Percentiles rank a stretch among this genome's conserved stretches.
phyloP scores from a whole-genome alignment of 1,284 basidiomycete species.

The Ustilago loliicola region DNA sequence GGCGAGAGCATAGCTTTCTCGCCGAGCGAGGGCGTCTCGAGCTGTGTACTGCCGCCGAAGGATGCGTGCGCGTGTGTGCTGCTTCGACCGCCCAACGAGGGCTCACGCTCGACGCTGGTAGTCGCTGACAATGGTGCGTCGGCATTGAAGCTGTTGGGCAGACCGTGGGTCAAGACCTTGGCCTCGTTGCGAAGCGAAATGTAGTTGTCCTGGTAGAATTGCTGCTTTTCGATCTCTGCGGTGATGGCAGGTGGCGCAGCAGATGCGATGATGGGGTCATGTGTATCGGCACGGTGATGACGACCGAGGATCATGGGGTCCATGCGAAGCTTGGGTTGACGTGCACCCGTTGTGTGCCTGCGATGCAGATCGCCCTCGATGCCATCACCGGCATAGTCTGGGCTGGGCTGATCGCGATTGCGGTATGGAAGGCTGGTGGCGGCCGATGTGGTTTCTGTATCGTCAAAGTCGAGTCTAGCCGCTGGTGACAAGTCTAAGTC shows the following conservation, averaged over 20 bases:
- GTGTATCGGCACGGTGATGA: slow-evolving; percentile 51
- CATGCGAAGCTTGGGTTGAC: slow-evolving; percentile 26
- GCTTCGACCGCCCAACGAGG: slow-evolving; percentile 43
- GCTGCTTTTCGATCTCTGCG: slow-evolving; percentile 49
- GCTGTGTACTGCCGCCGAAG: slow-evolving; percentile 46
- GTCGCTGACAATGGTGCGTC: slow-evolving; percentile 43
- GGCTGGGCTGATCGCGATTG: slow-evolving; percentile 18
- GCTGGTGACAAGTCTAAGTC: slow-evolving; percentile 13
- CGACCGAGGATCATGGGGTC: slow-evolving; percentile 42
- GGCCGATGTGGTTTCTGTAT: slow-evolving; percentile 23
- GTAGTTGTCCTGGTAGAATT: slow-evolving; percentile 55
- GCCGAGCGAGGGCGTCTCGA: slow-evolving; percentile 54
- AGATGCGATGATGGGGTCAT: slow-evolving; percentile 43
- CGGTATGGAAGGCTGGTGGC: slow-evolving; percentile 31
- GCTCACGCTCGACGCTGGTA: slow-evolving; percentile 34
- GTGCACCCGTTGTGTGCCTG: slow-evolving; percentile 40
- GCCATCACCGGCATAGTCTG: slow-evolving; percentile 24
- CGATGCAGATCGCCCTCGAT: slow-evolving; percentile 42
- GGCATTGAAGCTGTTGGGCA: slow-evolving; percentile 28
- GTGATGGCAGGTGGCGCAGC: slow-evolving; percentile 19
- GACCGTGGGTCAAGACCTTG: slow-evolving; percentile 39
- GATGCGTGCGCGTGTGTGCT: slow-evolving; percentile 45
- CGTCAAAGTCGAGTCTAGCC: slow-evolving; percentile 18
- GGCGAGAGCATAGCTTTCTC: slow-evolving; percentile 57
- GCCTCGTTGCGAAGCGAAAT: slow-evolving; percentile 46